These are phyloP conservation scores for Hansenula anomala DNA, from an alignment of 1,139 yeast genomes.

Conservation along the genomic window DNA sequence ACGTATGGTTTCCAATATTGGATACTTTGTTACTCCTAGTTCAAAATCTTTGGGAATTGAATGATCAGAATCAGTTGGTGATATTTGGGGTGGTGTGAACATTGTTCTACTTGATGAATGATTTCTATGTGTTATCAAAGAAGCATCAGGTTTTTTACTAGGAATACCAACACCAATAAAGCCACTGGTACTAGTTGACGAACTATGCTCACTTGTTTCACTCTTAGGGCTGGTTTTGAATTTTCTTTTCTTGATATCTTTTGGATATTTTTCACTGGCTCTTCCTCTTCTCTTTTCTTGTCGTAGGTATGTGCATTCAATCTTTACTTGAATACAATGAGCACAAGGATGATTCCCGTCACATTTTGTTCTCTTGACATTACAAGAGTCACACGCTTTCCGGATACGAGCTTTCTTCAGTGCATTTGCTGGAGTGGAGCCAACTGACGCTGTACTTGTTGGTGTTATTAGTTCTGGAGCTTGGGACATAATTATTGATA, in stretches of 20 bases:
- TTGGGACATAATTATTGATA: background rate
- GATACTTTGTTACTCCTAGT: constrained; percentile 20
- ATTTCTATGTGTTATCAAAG: background rate
- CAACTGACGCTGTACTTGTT: too few species aligned
- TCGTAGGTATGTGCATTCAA: constrained; percentile 31
- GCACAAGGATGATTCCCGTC: constrained; percentile 35
- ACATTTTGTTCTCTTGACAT: constrained; percentile 34
- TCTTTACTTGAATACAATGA: constrained; percentile 27
- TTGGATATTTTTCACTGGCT: constrained; percentile 28
- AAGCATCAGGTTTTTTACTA: background rate
- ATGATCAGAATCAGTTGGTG: constrained; percentile 1
- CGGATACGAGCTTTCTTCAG: constrained; percentile 20
- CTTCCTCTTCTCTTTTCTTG: constrained; percentile 36
- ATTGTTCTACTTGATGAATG: background rate
- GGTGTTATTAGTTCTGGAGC: too few species aligned
- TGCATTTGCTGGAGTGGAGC: too few species aligned
- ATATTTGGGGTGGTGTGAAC: background rate
- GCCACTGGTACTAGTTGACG: background rate
- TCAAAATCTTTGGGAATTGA: constrained; percentile 4
- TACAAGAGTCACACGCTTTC: constrained; percentile 38
- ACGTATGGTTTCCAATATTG: constrained; percentile 22
- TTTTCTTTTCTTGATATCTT: constrained; percentile 20
- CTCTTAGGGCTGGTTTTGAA: background rate
- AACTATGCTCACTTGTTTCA: too few species aligned
- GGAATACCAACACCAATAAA: background rate